Evolutionary conservation across 345 rosid species (phyloP), one percentile per base, ranked within the genome.

Genomic region (Hibiscus mutabilis): DNA sequence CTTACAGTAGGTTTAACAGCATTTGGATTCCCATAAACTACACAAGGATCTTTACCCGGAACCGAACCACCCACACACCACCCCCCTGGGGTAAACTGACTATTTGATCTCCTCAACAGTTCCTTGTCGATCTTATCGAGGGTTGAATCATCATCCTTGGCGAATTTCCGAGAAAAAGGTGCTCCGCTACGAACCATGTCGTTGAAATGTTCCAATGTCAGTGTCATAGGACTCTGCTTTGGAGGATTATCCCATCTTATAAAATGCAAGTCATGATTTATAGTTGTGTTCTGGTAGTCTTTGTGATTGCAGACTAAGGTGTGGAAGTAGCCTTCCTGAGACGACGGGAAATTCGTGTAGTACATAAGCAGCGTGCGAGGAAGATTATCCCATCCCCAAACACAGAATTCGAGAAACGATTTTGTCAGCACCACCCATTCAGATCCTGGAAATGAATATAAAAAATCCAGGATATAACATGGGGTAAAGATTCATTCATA

Each of bases 311-410:
- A 94, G 68, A 89, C 75, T 21, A 89, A 93, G 6, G 98, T 86
- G 81, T 94, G 98, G 78, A 94, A 94, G 78, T 94, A 94, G 52
- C 96, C 92, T 80, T 91, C 98, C 0, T 88, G 78, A 4, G 98
- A 88, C 40, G 91, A 87, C 69, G 88, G 80, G 84, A 91, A 86
- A 81, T 91, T 94, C 7, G 92, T 87, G 68, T 94, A 91, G 82
- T 94, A 91, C 98, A 94, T 94, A 53, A 91, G 86, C 40, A 94
- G 86, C 2, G 91, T 91, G 19, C 98, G 91, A 40, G 98, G 98
- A 52, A 94, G 93, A 83, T 94, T 94, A 76, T 91, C 97, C 97
- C 98, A 91, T 73, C 97, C 98, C 93, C 93, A 87, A 6, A 94
- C 76, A 44, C 96, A 91, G 79, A 91, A 90, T 65, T 94, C 96